Evolutionary conservation across 2,329 filamentous ascomycete species (phyloP), one percentile per base, ranked within the genome.

Genomic region (Colletotrichum sp.): DNA sequence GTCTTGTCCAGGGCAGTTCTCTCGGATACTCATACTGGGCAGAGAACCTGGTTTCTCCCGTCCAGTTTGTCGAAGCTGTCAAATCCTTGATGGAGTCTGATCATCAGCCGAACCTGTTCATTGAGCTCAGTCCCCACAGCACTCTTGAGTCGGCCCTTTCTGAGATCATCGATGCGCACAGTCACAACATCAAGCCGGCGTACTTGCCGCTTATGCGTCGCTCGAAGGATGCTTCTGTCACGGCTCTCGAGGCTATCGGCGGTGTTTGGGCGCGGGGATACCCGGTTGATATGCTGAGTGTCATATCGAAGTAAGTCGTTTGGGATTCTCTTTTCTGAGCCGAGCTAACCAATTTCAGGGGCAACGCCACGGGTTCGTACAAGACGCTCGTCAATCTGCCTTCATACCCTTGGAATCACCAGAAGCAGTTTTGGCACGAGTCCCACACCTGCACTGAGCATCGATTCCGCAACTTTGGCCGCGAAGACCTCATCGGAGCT

Each of bases 331-430:
- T 30, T 24, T 15, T 21, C 21, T 30, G 30, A 13, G 8, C 6
- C 21, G 15, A 49, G 57, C 76, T 78, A 39, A 78, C 68, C 6
- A 13, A 5, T 18, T 15, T 18, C 24, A 80, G 68, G 73, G 64
- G 73, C 18, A 26, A 70, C 12, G 16, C 13, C 57, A 36, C 36
- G 24, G 7, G 18, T 6, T 6, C 15, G 8, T 72, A 52, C 55
- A 71, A 76, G 30, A 77, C 86, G 24, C 81, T 91, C 5, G 78
- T 83, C 2, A 86, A 88, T 73, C 80, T 92, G 36, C 90, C 90
- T 3, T 83, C 85, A 1, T 91, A 91, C 75, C 85, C 88, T 4
- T 92, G 90, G 89, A 90, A 91, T 34, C 90, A 91, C 74, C 81
- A 83, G 30, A 88, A 86, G 30, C 82, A 80, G 2, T 90, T 90